Evolutionary conservation across 352 stramenopile genomes (phyloP), one percentile per base, ranked within the genome.

Genomic region (Phytophthora fragariae): DNA sequence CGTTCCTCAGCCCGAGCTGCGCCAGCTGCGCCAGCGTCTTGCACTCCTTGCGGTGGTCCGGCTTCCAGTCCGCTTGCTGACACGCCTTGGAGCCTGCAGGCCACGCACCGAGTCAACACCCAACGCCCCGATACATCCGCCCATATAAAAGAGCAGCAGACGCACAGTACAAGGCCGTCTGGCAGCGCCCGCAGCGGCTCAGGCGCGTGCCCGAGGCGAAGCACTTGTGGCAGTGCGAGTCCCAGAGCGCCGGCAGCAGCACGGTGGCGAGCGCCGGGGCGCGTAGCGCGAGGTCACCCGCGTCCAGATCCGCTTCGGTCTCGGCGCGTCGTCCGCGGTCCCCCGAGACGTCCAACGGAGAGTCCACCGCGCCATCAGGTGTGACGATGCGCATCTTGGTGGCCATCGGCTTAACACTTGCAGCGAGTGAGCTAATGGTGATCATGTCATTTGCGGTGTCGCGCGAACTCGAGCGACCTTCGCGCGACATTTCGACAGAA

Each of bases 1-100:
- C 63, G 14, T 37, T 67, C 3, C 65, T 72, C 5, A 91, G 66
- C 1, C 71, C 65, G 31, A 91, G 68, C 50, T 72, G 41, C 50
- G 57, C 44, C 27, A 95, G 73, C 52, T 89, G 75, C 44, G 59
- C 66, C 46, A 95, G 70, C 1, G 29, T 60, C 46, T 76, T 72
- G 66, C 88, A 95, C 65, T 95, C 88, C n/a, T 77, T 70, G 11
- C 77, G 68, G 74, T 95, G 88, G 59, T 93, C 75, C 0, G 68
- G 65, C 33, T 78, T 74, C 88, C 88, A 95, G 65, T 95, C 86
- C 17, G 65, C 63, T 57, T 84, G 72, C 55, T 95, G 88, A 60
- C 88, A 95, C 5, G 24, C 33, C 29, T 80, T 84, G 11, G 88
- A 93, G 50, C 86, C 86, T 94, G 15, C 39, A 29, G 19, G 10